These are phyloP conservation scores for Cladophialophora psammophila DNA, from an alignment of 2,329 filamentous ascomycete genomes.

Conservation along the genomic window DNA sequence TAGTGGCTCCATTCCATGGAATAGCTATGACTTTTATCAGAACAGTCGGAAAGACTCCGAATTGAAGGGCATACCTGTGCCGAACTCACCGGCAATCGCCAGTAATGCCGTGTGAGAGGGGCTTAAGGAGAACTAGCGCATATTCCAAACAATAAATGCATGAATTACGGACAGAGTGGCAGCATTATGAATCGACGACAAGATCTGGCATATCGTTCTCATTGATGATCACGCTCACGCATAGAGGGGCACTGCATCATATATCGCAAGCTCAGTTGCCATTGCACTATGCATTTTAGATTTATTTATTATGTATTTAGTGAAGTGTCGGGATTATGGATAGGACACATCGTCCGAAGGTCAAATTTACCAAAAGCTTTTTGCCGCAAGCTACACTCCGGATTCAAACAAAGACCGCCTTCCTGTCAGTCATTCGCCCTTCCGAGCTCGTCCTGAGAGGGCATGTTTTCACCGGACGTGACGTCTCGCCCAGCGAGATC, in stretches of 20 bases:
- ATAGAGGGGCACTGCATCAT: background rate
- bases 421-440: background rate
- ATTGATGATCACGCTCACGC: background rate
- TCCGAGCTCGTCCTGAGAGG: background rate
- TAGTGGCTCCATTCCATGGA: background rate
- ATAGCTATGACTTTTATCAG: background rate
- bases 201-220: background rate
- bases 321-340: background rate
- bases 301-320: background rate
- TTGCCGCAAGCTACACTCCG: background rate
- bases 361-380: background rate
- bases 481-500: background rate
- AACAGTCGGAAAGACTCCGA: background rate
- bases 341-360: background rate
- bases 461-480: background rate
- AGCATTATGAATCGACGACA: background rate
- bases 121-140: background rate
- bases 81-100: constrained; percentile 8
- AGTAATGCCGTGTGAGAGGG: background rate
- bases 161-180: background rate
- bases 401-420: background rate
- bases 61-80: background rate
- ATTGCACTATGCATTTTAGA: background rate
- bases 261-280: background rate
- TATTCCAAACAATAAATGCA: background rate